These are phyloP conservation scores for Rhododendron molle DNA, from an alignment of 148 eudicot genomes.

Conservation along the genomic window DNA sequence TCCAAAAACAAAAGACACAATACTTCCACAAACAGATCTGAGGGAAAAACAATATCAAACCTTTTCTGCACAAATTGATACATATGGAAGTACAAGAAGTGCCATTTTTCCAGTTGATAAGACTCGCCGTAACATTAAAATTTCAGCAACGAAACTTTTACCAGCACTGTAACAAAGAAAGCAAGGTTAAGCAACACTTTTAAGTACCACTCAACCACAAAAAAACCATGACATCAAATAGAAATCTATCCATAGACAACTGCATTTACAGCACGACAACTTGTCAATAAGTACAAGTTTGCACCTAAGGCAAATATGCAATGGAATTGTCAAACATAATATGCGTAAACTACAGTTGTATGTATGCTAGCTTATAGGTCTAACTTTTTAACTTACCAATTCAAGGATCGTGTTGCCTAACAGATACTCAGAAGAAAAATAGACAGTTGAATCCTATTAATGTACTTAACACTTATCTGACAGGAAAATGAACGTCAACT, in stretches of 20 bases:
- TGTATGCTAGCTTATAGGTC: not conserved
- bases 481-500: not conserved
- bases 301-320: not conserved
- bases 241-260: not conserved
- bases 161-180: slow-evolving; percentile 69
- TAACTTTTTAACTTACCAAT: not conserved
- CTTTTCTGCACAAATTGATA: slow-evolving; percentile 98
- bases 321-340: not conserved
- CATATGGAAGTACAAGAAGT: slow-evolving; percentile 93
- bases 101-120: slow-evolving; percentile 83
- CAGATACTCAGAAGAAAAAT: not conserved
- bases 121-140: slow-evolving; percentile 79
- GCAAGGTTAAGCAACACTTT: slow-evolving; percentile 12
- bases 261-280: not conserved
- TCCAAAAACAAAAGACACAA: not conserved
- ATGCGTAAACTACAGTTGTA: not conserved
- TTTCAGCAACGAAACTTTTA: slow-evolving; percentile 99
- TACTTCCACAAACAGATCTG: slow-evolving; percentile 6
- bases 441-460: not conserved
- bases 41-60: slow-evolving; percentile 23
- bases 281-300: not conserved
- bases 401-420: not conserved
- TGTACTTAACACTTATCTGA: not conserved
- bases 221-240: not conserved
- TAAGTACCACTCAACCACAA: not conserved